phyloP scores from a whole-genome alignment of 1,284 basidiomycete species.

The Ustilago lituana region DNA sequence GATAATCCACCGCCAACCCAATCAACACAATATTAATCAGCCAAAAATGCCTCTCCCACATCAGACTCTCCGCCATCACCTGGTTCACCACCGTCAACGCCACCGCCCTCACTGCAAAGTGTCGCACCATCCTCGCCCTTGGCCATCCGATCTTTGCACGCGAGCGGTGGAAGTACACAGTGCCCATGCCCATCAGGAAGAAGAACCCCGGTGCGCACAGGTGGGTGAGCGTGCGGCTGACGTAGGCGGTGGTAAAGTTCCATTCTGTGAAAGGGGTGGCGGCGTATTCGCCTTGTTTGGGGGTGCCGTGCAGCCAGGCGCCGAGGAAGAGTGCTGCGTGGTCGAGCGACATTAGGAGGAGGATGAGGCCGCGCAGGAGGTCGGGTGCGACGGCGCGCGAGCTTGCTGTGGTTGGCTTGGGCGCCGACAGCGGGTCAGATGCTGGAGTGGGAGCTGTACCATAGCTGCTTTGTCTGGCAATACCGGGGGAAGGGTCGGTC shows the following conservation, averaged over 20 bases:
- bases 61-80: conserved; percentile 23
- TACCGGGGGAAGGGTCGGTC: not conserved
- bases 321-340: conserved; percentile 46
- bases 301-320: conserved; percentile 49
- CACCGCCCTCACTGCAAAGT: conserved; percentile 31
- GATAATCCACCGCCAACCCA: conserved; percentile 51
- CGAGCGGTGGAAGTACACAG: conserved; percentile 45
- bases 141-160: conserved; percentile 34
- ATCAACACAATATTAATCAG: conserved; percentile 51
- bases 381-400: conserved; percentile 51
- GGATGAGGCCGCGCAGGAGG: conserved; percentile 52
- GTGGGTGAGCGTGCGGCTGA: conserved; percentile 40
- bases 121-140: conserved; percentile 10
- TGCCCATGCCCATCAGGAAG: conserved; percentile 54
- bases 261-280: conserved; percentile 26
- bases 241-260: conserved; percentile 30
- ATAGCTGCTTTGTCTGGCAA: not conserved
- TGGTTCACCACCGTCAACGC: conserved; percentile 46
- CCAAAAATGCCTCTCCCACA: conserved; percentile 12
- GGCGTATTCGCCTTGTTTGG: conserved; percentile 38
- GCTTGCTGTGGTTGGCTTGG: conserved; percentile 15
- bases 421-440: not conserved
- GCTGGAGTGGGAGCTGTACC: not conserved
- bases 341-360: conserved; percentile 53
- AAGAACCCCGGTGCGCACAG: conserved; percentile 56